A percentile compares a stretch with the other conserved stretches of the same genome.
Evolutionary conservation across 805 yeast genomes (phyloP).

Genomic region (Pichia nanzhaoensis): DNA sequence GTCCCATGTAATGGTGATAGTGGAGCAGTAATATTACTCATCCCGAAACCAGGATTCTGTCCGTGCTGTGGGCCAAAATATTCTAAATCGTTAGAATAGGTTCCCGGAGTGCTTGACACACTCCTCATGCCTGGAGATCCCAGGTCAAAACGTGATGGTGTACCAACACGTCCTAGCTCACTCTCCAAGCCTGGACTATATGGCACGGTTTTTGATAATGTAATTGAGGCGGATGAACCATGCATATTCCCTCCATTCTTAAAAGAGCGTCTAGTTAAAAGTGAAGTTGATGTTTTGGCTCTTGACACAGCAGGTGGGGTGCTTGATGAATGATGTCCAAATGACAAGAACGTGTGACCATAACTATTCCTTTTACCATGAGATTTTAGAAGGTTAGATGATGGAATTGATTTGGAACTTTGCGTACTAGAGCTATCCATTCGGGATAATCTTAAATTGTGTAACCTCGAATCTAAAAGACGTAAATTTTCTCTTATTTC

Average conservation of each 20-base stretch:
- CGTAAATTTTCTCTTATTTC: constrained; percentile 23
- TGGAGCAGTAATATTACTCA: neutral
- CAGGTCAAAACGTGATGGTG: neutral
- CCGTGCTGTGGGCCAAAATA: constrained; percentile 1
- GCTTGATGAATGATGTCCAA: neutral
- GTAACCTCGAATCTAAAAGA: constrained; percentile 27
- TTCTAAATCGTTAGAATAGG: neutral
- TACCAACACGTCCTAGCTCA: too few species aligned
- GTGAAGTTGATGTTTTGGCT: constrained; percentile 9
- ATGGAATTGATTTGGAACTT: neutral
- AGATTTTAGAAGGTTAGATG: neutral
- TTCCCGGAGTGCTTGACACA: constrained; percentile 1
- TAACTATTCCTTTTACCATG: neutral
- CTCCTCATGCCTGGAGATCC: constrained; percentile 3
- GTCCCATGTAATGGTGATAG: neutral
- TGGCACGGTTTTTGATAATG: neutral
- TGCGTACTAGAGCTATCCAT: neutral
- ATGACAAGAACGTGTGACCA: neutral
- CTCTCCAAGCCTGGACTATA: neutral
- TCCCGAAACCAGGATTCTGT: neutral
- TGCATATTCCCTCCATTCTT: neutral
- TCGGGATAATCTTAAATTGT: constrained; percentile 16
- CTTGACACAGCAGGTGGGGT: constrained; percentile 13
- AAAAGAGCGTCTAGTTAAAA: constrained; percentile 1
- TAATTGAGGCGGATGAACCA: neutral